A percentile compares a stretch with the other conserved stretches of the same genome.
phyloP scores from a whole-genome alignment of 129 eudicot genomes.

The Flaveria ramosissima region DNA sequence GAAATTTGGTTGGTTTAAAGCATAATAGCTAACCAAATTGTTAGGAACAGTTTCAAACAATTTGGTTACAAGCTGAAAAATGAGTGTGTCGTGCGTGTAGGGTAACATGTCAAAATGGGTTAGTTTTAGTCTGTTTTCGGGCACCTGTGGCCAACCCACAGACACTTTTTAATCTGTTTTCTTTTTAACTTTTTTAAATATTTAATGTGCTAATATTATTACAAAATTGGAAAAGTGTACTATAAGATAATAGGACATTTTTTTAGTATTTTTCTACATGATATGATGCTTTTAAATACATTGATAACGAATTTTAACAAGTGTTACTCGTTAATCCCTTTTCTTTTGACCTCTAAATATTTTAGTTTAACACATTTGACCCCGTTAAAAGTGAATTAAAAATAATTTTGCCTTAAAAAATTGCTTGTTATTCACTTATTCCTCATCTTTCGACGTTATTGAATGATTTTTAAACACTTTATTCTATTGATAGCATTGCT shows the following conservation, averaged over 20 bases:
- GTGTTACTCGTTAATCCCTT: neutral
- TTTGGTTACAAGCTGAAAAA: neutral
- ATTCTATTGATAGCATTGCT: too few species aligned
- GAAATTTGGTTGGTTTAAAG: neutral
- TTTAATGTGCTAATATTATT: neutral
- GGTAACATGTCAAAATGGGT: neutral
- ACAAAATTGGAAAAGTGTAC: neutral
- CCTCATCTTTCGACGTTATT: neutral
- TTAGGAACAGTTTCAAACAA: neutral
- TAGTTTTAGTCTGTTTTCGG: neutral
- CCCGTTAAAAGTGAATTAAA: neutral
- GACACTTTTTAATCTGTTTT: neutral
- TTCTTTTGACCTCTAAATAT: neutral
- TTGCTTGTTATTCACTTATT: neutral
- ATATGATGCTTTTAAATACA: neutral
- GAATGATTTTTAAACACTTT: neutral
- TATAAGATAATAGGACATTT: neutral
- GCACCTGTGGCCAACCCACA: neutral
- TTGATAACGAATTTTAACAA: neutral
- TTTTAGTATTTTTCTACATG: neutral
- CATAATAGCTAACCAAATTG: too few species aligned
- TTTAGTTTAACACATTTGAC: neutral
- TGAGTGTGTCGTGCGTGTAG: neutral
- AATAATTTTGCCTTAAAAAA: too few species aligned
- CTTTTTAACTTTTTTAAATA: neutral